Evolutionary conservation across 306 rosid genomes (phyloP).

Genomic region (Senna tora): DNA sequence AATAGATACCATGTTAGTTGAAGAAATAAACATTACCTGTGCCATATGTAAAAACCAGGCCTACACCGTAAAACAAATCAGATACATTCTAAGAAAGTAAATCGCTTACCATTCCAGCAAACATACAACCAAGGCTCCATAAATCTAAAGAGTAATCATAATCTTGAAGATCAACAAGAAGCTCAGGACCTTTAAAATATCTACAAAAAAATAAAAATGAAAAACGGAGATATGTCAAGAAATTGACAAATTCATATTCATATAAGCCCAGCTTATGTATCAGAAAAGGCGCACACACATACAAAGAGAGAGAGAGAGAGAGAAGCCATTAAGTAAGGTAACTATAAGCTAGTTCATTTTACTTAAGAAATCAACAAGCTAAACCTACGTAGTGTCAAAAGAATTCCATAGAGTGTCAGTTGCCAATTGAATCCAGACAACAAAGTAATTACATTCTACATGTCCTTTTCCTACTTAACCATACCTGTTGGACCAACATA

Average conservation of each 20-base stretch:
- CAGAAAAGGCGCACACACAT: not conserved
- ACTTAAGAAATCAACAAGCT: conserved; percentile 4
- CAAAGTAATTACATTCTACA: not conserved
- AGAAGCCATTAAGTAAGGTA: not conserved
- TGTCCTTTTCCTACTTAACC: too few relatives aligned
- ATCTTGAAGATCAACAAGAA: conserved; percentile 73
- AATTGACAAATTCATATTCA: not conserved
- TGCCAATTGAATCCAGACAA: not conserved
- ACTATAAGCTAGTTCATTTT: not conserved
- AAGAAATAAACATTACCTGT: not conserved
- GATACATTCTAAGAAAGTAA: not conserved
- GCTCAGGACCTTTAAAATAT: conserved; percentile 73
- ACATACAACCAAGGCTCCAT: conserved; percentile 73
- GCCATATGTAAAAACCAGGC: not conserved
- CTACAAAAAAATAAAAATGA: conserved; percentile 35
- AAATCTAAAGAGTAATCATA: conserved; percentile 69
- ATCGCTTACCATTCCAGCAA: conserved; percentile 69
- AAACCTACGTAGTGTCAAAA: not conserved
- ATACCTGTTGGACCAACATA: too few relatives aligned
- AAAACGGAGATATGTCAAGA: not conserved
- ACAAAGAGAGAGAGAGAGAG: too few relatives aligned
- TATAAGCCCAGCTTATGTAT: not conserved
- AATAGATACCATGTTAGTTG: not conserved
- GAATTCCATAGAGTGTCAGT: not conserved
- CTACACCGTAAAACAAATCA: not conserved